Conservation (phyloP, 2,329 filamentous ascomycete species). For the Fusarium oligoseptatum region DNA sequence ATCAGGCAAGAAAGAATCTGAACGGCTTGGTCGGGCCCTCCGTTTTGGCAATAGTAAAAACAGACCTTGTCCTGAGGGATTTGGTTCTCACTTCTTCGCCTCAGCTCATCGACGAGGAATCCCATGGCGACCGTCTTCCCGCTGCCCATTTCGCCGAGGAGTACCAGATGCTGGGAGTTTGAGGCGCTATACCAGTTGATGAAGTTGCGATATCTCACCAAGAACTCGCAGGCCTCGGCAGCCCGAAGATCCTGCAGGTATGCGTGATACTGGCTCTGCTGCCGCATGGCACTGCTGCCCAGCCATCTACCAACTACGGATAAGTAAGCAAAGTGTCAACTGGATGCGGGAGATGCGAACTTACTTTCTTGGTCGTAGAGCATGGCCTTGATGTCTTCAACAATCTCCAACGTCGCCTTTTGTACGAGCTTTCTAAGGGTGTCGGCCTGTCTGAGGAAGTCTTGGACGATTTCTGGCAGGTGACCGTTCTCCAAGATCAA, state of each 20-base stretch:
- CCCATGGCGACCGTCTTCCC: slow-evolving; percentile 39
- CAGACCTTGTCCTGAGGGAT: slow-evolving; percentile 41
- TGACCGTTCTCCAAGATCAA: slow-evolving; percentile 40
- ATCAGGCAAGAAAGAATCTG: slow-evolving; percentile 10
- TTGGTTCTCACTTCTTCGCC: slow-evolving; percentile 20
- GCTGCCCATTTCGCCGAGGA: slow-evolving; percentile 38
- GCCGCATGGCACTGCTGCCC: slow-evolving; percentile 14
- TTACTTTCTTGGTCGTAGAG: slow-evolving; percentile 39
- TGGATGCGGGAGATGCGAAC: not conserved
- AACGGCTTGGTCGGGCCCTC: slow-evolving; percentile 34
- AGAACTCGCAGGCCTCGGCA: slow-evolving; percentile 29
- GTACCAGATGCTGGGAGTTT: slow-evolving; percentile 21
- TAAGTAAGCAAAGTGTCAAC: not conserved
- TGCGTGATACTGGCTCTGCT: slow-evolving; percentile 26
- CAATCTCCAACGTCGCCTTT: slow-evolving; percentile 43
- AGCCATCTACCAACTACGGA: slow-evolving; percentile 16
- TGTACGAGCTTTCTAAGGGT: slow-evolving; percentile 43
- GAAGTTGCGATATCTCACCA: slow-evolving; percentile 17
- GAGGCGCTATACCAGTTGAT: slow-evolving; percentile 20
- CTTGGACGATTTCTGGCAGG: slow-evolving; percentile 40
- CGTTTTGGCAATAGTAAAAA: slow-evolving; percentile 47
- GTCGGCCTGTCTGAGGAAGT: slow-evolving; percentile 45
- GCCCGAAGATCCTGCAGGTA: slow-evolving; percentile 19
- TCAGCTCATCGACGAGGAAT: slow-evolving; percentile 31
- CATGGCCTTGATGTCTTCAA: slow-evolving; percentile 33